Evolutionary conservation across 495 filamentous ascomycete species (phyloP), one percentile per base, ranked within the genome.

Genomic region (Mytilinidion resinicola): DNA sequence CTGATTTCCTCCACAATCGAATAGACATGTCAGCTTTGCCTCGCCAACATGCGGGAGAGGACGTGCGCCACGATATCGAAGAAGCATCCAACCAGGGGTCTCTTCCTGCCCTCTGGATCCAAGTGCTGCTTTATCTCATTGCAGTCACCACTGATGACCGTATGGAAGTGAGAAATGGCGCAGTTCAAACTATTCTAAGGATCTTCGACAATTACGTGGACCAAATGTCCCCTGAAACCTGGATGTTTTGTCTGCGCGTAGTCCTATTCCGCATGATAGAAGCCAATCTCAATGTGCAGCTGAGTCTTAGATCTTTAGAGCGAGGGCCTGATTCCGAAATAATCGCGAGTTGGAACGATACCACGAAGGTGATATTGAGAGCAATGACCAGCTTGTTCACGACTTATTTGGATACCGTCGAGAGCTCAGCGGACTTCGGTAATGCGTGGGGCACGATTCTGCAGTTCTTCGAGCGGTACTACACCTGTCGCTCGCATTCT

Each of bases 181-280:
- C 91, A 6, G 84, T 97, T 35, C 91, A 95, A 68, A 96, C 91
- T 0, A 73, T 96, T 14, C 80, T 96, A 54, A 80, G 91, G 38
- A 96, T 97, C 51, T 90, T 97, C 61, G 89, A 95, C 72, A 90
- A 88, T 4, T 90, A 91, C 57, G 91, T 88, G 30, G 88, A 92
- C 64, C 84, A 85, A 50, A 78, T 97, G 11, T 83, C 80, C 10
- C 80, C 87, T 0, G 80, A 85, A 63, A 85, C 90, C 10, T 96
- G 91, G 92, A 84, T 83, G 36, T 76, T 91, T 48, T 96, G 90
- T 68, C 79, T 96, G 49, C 85, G 86, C 55, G 81, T 82, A 9
- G 85, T 96, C 8, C 77, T 96, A 9, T 89, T 92, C 65, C 80
- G 79, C 41, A 83, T 96, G 76, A 74, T 95, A 46, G 74, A 80